Percentiles rank a stretch among this genome's conserved stretches.
Conservation (phyloP, 306 rosid species). For the Begonia fuchsioides region DNA sequence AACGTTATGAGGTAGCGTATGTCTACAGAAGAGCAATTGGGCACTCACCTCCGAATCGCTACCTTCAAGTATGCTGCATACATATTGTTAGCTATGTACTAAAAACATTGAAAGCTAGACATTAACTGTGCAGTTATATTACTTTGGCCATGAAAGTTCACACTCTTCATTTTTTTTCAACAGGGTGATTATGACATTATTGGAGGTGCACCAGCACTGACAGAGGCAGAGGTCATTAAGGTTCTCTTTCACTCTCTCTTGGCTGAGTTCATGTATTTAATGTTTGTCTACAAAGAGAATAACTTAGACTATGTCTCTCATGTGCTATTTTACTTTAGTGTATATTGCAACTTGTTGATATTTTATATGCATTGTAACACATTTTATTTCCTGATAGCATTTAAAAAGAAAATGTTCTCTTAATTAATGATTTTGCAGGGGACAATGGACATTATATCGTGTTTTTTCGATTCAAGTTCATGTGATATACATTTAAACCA, state of each 20-base stretch:
- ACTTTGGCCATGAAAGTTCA: conserved; percentile 1
- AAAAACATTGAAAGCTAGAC: neutral
- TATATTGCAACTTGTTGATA: too few species aligned
- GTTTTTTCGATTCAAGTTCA: conserved; percentile 40
- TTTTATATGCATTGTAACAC: too few species aligned
- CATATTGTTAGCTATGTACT: neutral
- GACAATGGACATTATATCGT: conserved; percentile 60
- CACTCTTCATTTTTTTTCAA: neutral
- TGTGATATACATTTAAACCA: conserved; percentile 92
- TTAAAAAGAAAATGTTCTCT: conserved; percentile 1
- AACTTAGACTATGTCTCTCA: too few species aligned
- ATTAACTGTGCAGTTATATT: neutral
- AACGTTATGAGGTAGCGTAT: conserved; percentile 65
- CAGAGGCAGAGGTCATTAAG: conserved; percentile 93
- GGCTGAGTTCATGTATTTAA: too few species aligned
- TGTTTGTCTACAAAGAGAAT: too few species aligned
- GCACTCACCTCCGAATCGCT: conserved; percentile 82
- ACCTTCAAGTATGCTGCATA: conserved; percentile 59
- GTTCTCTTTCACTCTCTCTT: conserved; percentile 15
- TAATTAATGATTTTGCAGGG: conserved; percentile 30
- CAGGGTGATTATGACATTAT: conserved; percentile 96
- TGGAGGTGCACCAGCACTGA: conserved; percentile 71
- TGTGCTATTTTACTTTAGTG: too few species aligned
- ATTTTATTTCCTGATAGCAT: too few species aligned
- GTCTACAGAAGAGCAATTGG: conserved; percentile 90